These are phyloP conservation scores for Aspergillus terreus DNA, from an alignment of 2,329 filamentous ascomycete genomes.

Conservation along the genomic window DNA sequence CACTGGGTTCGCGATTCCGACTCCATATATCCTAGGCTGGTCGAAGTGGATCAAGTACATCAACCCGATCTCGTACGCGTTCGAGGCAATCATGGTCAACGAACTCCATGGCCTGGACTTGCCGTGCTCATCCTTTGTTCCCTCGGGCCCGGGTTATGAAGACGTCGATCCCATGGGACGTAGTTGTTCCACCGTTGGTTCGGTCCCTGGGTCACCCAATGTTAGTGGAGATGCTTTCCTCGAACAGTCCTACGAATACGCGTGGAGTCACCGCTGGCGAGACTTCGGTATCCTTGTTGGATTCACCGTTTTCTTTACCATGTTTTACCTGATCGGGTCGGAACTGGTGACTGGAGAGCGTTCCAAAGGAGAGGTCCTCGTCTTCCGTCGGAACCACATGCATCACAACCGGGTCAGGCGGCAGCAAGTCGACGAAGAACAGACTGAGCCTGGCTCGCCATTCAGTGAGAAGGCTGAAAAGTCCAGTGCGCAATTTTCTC, in stretches of 20 bases:
- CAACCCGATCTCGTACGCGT: constrained; percentile 72
- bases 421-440: constrained; percentile 4
- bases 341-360: constrained; percentile 55
- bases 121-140: constrained; percentile 42
- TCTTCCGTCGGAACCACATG: constrained; percentile 59
- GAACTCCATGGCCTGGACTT: constrained; percentile 68
- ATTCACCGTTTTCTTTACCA: constrained; percentile 57
- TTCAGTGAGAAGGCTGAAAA: neutral
- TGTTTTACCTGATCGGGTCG: constrained; percentile 49
- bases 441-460: constrained; percentile 18
- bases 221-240: constrained; percentile 60
- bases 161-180: constrained; percentile 30
- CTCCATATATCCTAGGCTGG: constrained; percentile 66
- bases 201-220: constrained; percentile 47
- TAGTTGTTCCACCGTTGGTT: constrained; percentile 57
- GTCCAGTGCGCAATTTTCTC: neutral
- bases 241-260: constrained; percentile 53
- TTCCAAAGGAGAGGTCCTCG: constrained; percentile 69
- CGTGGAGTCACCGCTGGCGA: constrained; percentile 57
- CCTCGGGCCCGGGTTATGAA: constrained; percentile 39
- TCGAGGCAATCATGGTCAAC: constrained; percentile 75
- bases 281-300: constrained; percentile 66
- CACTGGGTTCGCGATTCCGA: constrained; percentile 40
- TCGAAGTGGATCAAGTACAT: constrained; percentile 76
- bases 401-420: constrained; percentile 3